Evolutionary conservation across 345 rosid genomes (phyloP).

Genomic region (Moringa oleifera): DNA sequence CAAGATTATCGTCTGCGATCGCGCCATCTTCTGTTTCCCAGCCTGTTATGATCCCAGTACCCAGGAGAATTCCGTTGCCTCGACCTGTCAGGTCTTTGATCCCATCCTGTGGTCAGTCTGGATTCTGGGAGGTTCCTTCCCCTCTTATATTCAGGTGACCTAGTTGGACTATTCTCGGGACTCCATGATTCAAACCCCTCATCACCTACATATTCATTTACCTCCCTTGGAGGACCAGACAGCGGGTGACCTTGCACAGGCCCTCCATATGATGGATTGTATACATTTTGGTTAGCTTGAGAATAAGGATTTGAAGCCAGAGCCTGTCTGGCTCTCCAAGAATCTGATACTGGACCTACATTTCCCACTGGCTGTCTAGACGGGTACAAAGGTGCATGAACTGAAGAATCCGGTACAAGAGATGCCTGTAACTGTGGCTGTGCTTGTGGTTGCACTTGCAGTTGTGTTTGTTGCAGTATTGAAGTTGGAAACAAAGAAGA

Average conservation of each 20-base stretch:
- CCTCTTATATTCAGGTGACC: constrained; percentile 27
- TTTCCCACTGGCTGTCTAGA: constrained; percentile 28
- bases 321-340: constrained; percentile 47
- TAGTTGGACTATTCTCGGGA: constrained; percentile 70
- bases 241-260: constrained; percentile 24
- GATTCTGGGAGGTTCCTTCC: constrained; percentile 32
- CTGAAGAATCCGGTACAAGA: constrained; percentile 13
- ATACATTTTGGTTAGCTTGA: constrained; percentile 33
- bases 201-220: constrained; percentile 29
- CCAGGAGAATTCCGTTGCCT: constrained; percentile 43
- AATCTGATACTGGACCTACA: constrained; percentile 22
- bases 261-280: constrained; percentile 24
- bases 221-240: constrained; percentile 30
- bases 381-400: constrained; percentile 8
- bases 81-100: constrained; percentile 30
- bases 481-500: constrained; percentile 12
- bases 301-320: constrained; percentile 31
- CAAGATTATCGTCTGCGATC: not conserved
- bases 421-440: constrained; percentile 14
- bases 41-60: constrained; percentile 37
- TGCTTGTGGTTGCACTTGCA: constrained; percentile 12
- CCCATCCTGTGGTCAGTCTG: constrained; percentile 22
- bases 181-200: constrained; percentile 86
- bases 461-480: constrained; percentile 15
- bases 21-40: constrained; percentile 51